Base-by-base conservation (phyloP, 2,329 filamentous ascomycete genomes). In the Fusarium dlaminii region DNA sequence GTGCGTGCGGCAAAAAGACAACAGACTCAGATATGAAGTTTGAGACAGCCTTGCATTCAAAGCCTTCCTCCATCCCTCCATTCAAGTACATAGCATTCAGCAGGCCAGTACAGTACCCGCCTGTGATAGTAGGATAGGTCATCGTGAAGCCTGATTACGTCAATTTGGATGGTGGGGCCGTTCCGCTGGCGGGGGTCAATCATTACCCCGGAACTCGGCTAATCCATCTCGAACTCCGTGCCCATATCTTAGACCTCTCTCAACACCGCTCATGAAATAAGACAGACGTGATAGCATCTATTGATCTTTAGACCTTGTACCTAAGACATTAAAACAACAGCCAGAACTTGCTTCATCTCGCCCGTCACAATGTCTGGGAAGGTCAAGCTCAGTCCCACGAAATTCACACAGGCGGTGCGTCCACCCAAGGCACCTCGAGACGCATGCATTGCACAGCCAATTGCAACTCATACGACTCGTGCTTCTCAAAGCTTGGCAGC, bases 381-480 rank as follows among this genome's bases (percentile, higher is more conserved):
- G 59, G 68, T 83, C 63, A 81, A 78, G 58, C 69, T 83, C 62
- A 79, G 76, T 15, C 81, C 82, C 11, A 78, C 79, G 11, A 77
- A 74, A 42, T 84, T 84, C 67, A 81, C 80, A 34, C 81, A 80
- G 39, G 81, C 81, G 57, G 82, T 83, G 62, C 57, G 76, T 78
- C 37, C 37, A 3, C 48, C 17, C 32, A 34, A 65, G 66, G 8
- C 36, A 15, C 5, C 13, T 5, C 9, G 17, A 39, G n/a, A 46
- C 14, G 36, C 24, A 20, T 32, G 15, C 8, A 10, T 6, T 27
- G 20, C 24, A 18, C 5, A 55, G 18, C 17, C 37, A 36, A 42
- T 54, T 51, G 13, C n/a, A 18, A 11, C n/a, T 13, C 5, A 12
- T 12, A 3, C 20, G 0, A 12, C 5, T 20, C 15, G 0, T 4